These are phyloP conservation scores for Claviceps quebecensis DNA, from an alignment of 2,329 filamentous ascomycete genomes.

Conservation along the genomic window DNA sequence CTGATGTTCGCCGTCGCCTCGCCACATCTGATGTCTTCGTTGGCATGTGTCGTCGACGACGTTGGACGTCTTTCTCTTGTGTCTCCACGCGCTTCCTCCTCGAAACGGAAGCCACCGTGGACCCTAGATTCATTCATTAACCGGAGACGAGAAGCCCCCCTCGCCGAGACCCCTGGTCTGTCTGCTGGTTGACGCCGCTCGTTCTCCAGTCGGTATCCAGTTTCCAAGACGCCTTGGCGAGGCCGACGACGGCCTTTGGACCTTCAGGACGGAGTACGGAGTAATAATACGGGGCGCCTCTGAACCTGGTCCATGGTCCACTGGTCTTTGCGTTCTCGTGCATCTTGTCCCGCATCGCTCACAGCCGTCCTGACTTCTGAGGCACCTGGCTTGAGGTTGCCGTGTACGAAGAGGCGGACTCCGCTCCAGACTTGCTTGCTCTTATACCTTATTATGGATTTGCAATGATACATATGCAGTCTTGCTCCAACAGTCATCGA, in stretches of 20 bases:
- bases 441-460: neutral
- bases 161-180: slow-evolving; percentile 4
- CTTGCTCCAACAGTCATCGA: neutral
- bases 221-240: slow-evolving; percentile 1
- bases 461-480: no score
- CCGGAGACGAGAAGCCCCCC: slow-evolving; percentile 6
- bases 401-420: neutral
- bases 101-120: slow-evolving; percentile 7
- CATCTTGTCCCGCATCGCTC: slow-evolving; percentile 6
- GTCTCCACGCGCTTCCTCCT: slow-evolving; percentile 6
- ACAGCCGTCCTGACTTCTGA: slow-evolving; percentile 9
- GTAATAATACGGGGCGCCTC: neutral
- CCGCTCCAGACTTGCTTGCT: slow-evolving; percentile 7
- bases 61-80: slow-evolving; percentile 1
- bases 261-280: neutral
- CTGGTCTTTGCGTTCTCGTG: neutral
- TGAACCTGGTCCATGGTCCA: slow-evolving; percentile 3
- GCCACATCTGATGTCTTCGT: neutral
- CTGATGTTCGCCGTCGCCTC: neutral
- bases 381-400: slow-evolving; percentile 4
- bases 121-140: slow-evolving; percentile 5
- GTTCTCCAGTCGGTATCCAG: slow-evolving; percentile 3
- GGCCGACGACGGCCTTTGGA: neutral
- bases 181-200: neutral
- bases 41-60: neutral